Conservation (phyloP, 2,329 filamentous ascomycete species). For the Epichloe aotearoae region DNA sequence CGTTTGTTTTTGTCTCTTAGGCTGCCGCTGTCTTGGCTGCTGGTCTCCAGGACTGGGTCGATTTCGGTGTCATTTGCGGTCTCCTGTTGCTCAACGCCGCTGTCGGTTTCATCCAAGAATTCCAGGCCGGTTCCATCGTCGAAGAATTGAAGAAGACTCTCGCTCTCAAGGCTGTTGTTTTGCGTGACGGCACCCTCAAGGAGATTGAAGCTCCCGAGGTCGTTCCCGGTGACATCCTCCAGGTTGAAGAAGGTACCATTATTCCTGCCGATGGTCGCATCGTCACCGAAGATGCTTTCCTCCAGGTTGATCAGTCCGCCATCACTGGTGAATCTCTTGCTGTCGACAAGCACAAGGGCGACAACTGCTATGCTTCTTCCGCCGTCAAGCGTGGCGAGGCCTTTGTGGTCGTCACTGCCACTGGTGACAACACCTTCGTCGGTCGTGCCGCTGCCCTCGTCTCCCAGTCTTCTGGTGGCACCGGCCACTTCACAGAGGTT, state of each 20-base stretch:
- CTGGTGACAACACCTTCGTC: conserved; percentile 82
- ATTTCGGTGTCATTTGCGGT: conserved; percentile 83
- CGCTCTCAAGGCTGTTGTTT: conserved; percentile 74
- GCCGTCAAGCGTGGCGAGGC: conserved; percentile 84
- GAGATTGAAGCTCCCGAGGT: conserved; percentile 72
- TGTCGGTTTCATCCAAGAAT: conserved; percentile 84
- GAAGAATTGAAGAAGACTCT: conserved; percentile 85
- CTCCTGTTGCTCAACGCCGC: conserved; percentile 71
- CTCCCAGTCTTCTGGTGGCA: conserved; percentile 57
- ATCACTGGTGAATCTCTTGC: conserved; percentile 88
- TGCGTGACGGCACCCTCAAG: conserved; percentile 62
- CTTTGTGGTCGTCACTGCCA: conserved; percentile 69
- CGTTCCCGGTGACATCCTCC: conserved; percentile 80
- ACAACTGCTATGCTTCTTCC: conserved; percentile 74
- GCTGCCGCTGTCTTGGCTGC: conserved; percentile 68
- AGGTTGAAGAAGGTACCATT: conserved; percentile 83
- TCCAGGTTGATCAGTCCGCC: conserved; percentile 84
- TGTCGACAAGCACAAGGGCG: conserved; percentile 74
- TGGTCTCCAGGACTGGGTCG: conserved; percentile 79
- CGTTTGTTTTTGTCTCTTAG: conserved; percentile 20
- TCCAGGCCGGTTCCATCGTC: conserved; percentile 79
- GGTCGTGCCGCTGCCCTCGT: conserved; percentile 80
- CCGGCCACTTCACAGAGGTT: conserved; percentile 83
- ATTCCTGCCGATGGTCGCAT: conserved; percentile 81
- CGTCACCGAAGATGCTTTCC: conserved; percentile 69